These are phyloP conservation scores for Ochromonadaceae sp. DNA, from an alignment of 352 stramenopile species.

Conservation along the genomic window DNA sequence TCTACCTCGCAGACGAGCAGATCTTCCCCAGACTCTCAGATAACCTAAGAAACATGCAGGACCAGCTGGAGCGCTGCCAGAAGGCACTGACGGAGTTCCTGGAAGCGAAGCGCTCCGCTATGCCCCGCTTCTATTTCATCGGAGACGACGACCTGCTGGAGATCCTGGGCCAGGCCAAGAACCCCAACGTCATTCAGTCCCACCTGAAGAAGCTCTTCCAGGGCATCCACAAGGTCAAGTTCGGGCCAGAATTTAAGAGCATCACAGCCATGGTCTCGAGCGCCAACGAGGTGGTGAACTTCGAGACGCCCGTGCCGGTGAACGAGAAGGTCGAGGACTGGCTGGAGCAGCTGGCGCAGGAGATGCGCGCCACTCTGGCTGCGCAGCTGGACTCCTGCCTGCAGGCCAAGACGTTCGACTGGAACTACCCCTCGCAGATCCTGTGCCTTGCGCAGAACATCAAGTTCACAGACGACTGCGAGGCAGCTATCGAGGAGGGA, in stretches of 20 bases:
- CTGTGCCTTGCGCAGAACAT: slow-evolving; percentile 75
- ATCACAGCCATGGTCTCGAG: slow-evolving; percentile 70
- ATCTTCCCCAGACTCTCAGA: slow-evolving; percentile 65
- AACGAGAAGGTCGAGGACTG: slow-evolving; percentile 76
- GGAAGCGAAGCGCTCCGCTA: slow-evolving; percentile 71
- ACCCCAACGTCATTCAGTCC: slow-evolving; percentile 75
- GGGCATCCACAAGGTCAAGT: slow-evolving; percentile 71
- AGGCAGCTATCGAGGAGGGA: slow-evolving; percentile 59
- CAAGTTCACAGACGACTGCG: slow-evolving; percentile 65
- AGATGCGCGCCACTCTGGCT: slow-evolving; percentile 73
- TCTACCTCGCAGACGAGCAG: slow-evolving; percentile 72
- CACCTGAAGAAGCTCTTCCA: slow-evolving; percentile 92
- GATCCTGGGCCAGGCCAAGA: slow-evolving; percentile 77
- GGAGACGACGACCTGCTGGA: slow-evolving; percentile 86
- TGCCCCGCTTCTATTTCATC: slow-evolving; percentile 93
- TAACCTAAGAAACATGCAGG: slow-evolving; percentile 57
- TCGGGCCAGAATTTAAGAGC: slow-evolving; percentile 49
- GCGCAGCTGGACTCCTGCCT: slow-evolving; percentile 55
- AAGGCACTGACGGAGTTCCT: slow-evolving; percentile 83
- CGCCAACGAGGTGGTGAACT: slow-evolving; percentile 54
- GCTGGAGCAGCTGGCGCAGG: slow-evolving; percentile 67
- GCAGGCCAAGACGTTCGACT: slow-evolving; percentile 52
- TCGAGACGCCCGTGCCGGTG: slow-evolving; percentile 60
- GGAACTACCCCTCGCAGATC: slow-evolving; percentile 61
- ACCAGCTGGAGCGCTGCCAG: slow-evolving; percentile 80